Evolutionary conservation across 352 stramenopile genomes (phyloP), one percentile per base, ranked within the genome.

Genomic region (Aphanomyces euteiches): DNA sequence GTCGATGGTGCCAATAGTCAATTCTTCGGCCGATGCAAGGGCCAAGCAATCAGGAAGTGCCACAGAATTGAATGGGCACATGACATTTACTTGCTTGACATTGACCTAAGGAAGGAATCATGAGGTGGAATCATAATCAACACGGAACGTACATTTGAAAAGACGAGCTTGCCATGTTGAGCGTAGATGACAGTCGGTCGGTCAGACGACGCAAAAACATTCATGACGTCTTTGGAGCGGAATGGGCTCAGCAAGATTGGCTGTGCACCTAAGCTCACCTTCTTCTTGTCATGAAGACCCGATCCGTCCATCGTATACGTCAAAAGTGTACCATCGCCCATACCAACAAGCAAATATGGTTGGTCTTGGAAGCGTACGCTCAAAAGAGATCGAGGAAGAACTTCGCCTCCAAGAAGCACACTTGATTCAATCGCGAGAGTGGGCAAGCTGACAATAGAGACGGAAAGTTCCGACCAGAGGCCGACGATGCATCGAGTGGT

Each of bases 141-240:
- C 8, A 40, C 12, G 37, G 15, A 12, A 8, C 94, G 92, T 37
- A 97, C 92, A 64, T 98, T 99, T 13, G 96, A 98, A 75, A 98
- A 99, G 45, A 97, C 85, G 10, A 99, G 77, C 73, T 98, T 98
- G 61, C 90, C 90, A 74, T 97, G 97, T 73, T 89, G 96, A 17
- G 94, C 90, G 75, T 99, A 99, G 21, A 99, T 97, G 7, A 99
- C 95, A 2, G 96, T 99, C 57, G 97, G 97, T 10, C 96, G 84
- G 78, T 99, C 97, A 64, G 94, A 98, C 21, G 95, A 90, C 19
- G 96, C 96, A 68, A 99, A 98, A 15, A 99, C 93, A 75, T 98
- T 98, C 28, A 82, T 96, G 53, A 92, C 87, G 50, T 96, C 92
- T 64, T 94, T 96, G 41, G 87, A 97, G 56, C 86, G 80, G 74